Conservation (phyloP, 805 yeast species). For the Debaryomyces castellii region DNA sequence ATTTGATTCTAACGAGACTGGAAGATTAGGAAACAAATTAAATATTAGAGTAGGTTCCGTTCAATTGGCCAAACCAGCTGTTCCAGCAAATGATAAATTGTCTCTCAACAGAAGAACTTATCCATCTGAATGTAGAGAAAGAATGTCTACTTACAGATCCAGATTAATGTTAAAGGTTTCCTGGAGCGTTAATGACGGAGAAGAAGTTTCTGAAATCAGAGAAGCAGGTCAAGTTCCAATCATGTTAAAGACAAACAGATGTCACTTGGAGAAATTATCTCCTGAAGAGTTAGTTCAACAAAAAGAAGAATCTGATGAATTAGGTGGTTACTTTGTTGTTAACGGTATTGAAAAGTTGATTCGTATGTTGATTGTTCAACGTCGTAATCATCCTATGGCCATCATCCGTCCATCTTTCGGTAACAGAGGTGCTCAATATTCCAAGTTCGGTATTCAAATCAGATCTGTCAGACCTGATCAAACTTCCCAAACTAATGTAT, state of each 20-base stretch:
- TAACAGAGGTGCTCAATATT: slow-evolving; percentile 89
- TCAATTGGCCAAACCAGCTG: slow-evolving; percentile 81
- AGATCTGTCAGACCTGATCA: slow-evolving; percentile 96
- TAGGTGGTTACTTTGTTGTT: slow-evolving; percentile 94
- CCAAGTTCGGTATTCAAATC: slow-evolving; percentile 89
- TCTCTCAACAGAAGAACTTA: slow-evolving; percentile 74
- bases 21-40: slow-evolving; percentile 80
- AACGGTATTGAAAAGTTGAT: slow-evolving; percentile 96
- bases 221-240: slow-evolving; percentile 91
- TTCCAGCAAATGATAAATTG: slow-evolving; percentile 66
- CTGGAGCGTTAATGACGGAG: slow-evolving; percentile 89
- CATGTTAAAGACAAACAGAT: slow-evolving; percentile 88
- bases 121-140: slow-evolving; percentile 85
- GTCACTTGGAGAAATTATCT: slow-evolving; percentile 81
- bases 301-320: slow-evolving; percentile 91
- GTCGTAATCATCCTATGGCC: slow-evolving; percentile 98
- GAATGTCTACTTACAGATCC: slow-evolving; percentile 80
- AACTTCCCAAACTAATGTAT: slow-evolving; percentile 95
- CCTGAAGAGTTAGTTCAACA: slow-evolving; percentile 76
- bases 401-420: slow-evolving; percentile 91
- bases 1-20: slow-evolving; percentile 73
- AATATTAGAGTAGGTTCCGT: slow-evolving; percentile 85
- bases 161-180: slow-evolving; percentile 73
- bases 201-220: slow-evolving; percentile 74
- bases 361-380: slow-evolving; percentile 96